phyloP scores from a whole-genome alignment of 2,329 filamentous ascomycete species.

The Colletotrichum liaoningense region DNA sequence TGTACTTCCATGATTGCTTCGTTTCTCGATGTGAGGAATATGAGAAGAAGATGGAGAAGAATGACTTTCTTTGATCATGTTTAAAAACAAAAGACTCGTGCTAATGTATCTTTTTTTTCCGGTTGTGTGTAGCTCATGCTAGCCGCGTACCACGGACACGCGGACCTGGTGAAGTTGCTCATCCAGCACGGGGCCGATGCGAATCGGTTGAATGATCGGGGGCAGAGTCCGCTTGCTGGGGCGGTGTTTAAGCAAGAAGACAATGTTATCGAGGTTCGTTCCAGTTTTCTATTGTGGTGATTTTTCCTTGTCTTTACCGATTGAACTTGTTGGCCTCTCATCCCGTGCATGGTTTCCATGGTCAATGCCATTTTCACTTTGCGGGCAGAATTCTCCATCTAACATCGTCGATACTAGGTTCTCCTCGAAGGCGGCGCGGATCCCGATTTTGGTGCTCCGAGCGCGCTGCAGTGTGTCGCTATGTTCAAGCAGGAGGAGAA shows the following conservation, averaged over 20 bases:
- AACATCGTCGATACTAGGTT: too few species aligned
- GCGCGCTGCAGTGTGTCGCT: slow-evolving; percentile 58
- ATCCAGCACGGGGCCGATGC: slow-evolving; percentile 73
- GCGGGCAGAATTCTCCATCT: too few species aligned
- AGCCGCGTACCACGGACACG: slow-evolving; percentile 76
- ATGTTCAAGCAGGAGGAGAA: slow-evolving; percentile 65
- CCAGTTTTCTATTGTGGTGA: too few species aligned
- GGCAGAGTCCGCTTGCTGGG: slow-evolving; percentile 77
- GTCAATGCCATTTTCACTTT: too few species aligned
- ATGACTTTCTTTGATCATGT: not conserved
- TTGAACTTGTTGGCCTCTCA: too few species aligned
- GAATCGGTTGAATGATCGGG: slow-evolving; percentile 74
- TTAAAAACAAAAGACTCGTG: too few species aligned
- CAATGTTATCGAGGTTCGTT: slow-evolving; percentile 67
- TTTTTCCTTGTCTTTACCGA: too few species aligned
- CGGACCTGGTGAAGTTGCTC: slow-evolving; percentile 69
- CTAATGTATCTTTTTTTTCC: too few species aligned
- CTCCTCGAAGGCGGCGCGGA: slow-evolving; percentile 65
- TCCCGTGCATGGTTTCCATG: too few species aligned
- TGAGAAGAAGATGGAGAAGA: not conserved
- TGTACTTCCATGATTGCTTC: slow-evolving; percentile 33
- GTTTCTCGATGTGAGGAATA: too few species aligned
- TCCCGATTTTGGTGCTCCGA: slow-evolving; percentile 63
- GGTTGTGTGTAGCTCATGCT: slow-evolving; percentile 71
- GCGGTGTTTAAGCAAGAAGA: slow-evolving; percentile 79